Conservation (phyloP, 1,284 basidiomycete species). For the Pisolithus thermaeus region DNA sequence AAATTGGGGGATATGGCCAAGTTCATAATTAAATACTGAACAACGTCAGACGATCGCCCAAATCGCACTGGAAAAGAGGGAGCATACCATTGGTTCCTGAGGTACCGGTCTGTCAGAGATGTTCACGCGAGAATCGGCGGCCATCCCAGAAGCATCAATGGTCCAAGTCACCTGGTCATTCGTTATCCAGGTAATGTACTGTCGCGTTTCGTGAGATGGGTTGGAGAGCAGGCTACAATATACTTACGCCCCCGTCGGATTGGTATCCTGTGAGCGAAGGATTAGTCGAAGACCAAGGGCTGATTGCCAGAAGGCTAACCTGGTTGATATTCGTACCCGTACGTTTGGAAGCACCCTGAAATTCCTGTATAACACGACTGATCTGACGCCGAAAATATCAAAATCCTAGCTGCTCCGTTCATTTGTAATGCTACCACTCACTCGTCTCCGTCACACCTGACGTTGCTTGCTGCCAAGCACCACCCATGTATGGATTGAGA, state of each 20-base stretch:
- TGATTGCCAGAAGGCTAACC: slow-evolving; percentile 21
- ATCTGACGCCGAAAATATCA: slow-evolving; percentile 14
- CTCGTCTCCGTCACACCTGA: slow-evolving; percentile 46
- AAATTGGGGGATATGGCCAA: slow-evolving; percentile 82
- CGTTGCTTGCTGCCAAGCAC: slow-evolving; percentile 58
- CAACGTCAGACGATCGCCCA: slow-evolving; percentile 3
- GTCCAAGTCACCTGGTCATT: slow-evolving; percentile 69
- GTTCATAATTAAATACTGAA: slow-evolving; percentile 72
- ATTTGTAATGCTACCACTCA: slow-evolving; percentile 3
- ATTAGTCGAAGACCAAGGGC: slow-evolving; percentile 11
- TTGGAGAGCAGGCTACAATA: slow-evolving; percentile 21
- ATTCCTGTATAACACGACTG: slow-evolving; percentile 28
- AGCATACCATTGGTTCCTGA: slow-evolving; percentile 74
- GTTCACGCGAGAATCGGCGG: slow-evolving; percentile 55
- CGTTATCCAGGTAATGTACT: slow-evolving; percentile 81
- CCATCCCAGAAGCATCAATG: slow-evolving; percentile 66
- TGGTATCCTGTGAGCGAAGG: slow-evolving; percentile 20
- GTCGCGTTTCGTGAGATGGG: slow-evolving; percentile 3
- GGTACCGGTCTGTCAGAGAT: slow-evolving; percentile 74
- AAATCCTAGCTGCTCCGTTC: not conserved
- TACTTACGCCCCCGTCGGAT: slow-evolving; percentile 22
- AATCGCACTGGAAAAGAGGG: not conserved
- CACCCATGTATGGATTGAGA: slow-evolving; percentile 42
- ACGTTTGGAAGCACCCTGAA: slow-evolving; percentile 38
- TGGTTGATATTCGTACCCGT: slow-evolving; percentile 51